These are phyloP conservation scores for Mychonastes homosphaera DNA, from an alignment of 139 green algal species.

Conservation along the genomic window DNA sequence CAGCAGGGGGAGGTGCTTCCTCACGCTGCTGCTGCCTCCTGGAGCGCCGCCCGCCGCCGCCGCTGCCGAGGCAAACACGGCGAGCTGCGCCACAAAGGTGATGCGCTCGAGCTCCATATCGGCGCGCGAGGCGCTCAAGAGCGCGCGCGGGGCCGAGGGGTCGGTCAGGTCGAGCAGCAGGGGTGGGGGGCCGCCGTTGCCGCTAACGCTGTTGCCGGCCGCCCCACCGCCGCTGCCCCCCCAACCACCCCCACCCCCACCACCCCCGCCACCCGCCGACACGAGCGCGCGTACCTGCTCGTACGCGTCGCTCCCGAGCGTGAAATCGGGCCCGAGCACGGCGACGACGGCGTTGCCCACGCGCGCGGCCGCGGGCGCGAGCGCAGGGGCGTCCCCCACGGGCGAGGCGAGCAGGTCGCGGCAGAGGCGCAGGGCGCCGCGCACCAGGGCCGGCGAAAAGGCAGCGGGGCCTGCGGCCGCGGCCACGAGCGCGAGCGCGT, in stretches of 20 bases:
- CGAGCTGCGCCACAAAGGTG: slow-evolving; percentile 79
- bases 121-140: background rate
- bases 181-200: background rate
- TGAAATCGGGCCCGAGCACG: slow-evolving; percentile 78
- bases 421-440: background rate
- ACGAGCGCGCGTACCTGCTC: slow-evolving; percentile 42
- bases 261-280: slow-evolving; percentile 15
- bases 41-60: slow-evolving; percentile 43
- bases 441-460: background rate
- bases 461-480: slow-evolving; percentile 50
- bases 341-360: slow-evolving; percentile 83
- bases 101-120: background rate
- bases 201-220: background rate
- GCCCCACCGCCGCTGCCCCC: background rate
- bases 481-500: slow-evolving; percentile 67
- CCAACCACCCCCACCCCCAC: background rate
- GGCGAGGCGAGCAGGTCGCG: background rate
- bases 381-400: slow-evolving; percentile 28
- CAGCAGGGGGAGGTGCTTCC: slow-evolving; percentile 58
- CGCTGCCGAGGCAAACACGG: slow-evolving; percentile 83
- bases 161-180: background rate
- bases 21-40: too few relatives aligned
- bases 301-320: slow-evolving; percentile 53
- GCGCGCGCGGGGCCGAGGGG: background rate
- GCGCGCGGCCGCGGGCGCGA: slow-evolving; percentile 55